Conservation (phyloP, 805 yeast genomes). For the Kodamaea fukazawae region DNA sequence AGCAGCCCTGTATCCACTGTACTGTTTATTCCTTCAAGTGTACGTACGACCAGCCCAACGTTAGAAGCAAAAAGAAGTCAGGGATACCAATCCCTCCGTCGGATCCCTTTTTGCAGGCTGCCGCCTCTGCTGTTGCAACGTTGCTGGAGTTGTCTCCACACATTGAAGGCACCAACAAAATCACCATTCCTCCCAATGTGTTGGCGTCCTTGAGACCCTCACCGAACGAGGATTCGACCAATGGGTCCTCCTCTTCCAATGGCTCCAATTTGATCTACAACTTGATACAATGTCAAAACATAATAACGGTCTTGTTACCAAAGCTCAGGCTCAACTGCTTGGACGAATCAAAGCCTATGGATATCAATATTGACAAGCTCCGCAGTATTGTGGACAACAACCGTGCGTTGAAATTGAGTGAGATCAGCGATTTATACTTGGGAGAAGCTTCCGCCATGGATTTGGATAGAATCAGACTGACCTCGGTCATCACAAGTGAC, state of each 20-base stretch:
- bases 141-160: conserved; percentile 15
- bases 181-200: conserved; percentile 6
- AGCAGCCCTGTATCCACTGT: conserved; percentile 76
- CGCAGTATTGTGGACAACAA: conserved; percentile 23
- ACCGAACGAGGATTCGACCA: neutral
- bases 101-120: conserved; percentile 15
- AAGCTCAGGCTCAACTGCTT: conserved; percentile 32
- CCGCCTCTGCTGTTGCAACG: conserved; percentile 16
- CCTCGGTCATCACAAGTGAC: conserved; percentile 14
- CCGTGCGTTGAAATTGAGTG: conserved; percentile 25
- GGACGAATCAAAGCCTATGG: conserved; percentile 24
- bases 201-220: conserved; percentile 6
- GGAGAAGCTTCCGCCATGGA: conserved; percentile 1
- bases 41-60: conserved; percentile 76
- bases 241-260: neutral
- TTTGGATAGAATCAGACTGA: neutral
- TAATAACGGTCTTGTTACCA: conserved; percentile 35
- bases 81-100: conserved; percentile 29
- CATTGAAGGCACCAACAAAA: conserved; percentile 3
- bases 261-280: conserved; percentile 16
- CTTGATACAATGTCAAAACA: conserved; percentile 30
- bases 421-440: conserved; percentile 13
- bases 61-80: conserved; percentile 46
- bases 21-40: conserved; percentile 85
- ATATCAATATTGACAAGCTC: conserved; percentile 35